Evolutionary conservation across 2,329 filamentous ascomycete species (phyloP).

Genomic region (Beauveria scarabaeidicola): DNA sequence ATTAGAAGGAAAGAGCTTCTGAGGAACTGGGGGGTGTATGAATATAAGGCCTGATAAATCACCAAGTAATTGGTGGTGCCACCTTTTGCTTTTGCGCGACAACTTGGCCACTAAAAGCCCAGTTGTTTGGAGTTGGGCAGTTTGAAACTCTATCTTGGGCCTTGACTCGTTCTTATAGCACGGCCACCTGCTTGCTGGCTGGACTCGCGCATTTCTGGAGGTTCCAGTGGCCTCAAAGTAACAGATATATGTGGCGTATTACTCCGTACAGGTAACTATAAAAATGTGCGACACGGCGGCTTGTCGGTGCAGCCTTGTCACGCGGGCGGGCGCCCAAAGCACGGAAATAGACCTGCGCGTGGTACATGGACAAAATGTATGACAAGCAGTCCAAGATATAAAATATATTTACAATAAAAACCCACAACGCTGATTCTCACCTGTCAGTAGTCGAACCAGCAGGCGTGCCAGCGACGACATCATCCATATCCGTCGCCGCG

Average conservation of each 20-base stretch:
- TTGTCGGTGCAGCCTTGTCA: not conserved
- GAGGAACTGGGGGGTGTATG: too few species aligned
- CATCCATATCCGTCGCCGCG: not conserved
- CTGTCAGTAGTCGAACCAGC: not conserved
- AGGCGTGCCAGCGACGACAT: not conserved
- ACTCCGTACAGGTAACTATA: not conserved
- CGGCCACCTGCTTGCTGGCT: not conserved
- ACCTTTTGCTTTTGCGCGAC: too few species aligned
- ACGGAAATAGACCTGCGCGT: not conserved
- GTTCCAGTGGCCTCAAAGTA: not conserved
- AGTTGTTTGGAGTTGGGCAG: not conserved
- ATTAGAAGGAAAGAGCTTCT: too few species aligned
- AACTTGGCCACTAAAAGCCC: too few species aligned
- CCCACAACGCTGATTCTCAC: not conserved
- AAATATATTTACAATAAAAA: not conserved
- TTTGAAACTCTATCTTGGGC: not conserved
- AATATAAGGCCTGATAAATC: too few species aligned
- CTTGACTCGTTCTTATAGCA: slow-evolving; percentile 1
- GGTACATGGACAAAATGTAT: not conserved
- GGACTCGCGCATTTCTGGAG: too few species aligned
- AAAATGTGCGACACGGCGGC: not conserved
- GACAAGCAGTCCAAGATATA: not conserved
- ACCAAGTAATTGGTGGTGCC: too few species aligned
- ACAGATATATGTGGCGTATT: not conserved
- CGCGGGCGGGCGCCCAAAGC: not conserved